Conservation (phyloP, 441 rosid genomes). For the Eugenia klotzschiana region DNA sequence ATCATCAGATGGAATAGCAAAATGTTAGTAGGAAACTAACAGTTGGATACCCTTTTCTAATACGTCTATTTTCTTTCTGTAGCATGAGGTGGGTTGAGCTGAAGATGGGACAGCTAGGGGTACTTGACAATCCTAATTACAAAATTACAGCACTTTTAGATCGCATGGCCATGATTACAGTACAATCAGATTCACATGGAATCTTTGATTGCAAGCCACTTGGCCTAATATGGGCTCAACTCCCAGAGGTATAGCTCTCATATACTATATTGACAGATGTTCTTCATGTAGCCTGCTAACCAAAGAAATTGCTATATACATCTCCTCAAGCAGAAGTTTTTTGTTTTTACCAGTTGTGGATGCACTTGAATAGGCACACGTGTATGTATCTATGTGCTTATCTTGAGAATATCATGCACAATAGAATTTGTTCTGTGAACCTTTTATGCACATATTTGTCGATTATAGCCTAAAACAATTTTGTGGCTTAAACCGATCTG, state of each 20-base stretch:
- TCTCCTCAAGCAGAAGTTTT: not conserved
- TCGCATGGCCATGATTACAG: conserved; percentile 87
- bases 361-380: not conserved
- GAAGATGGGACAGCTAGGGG: conserved; percentile 94
- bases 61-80: conserved; percentile 7
- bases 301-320: not conserved
- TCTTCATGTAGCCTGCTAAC: not conserved
- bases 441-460: not conserved
- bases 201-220: conserved; percentile 92
- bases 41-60: not conserved
- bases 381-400: not conserved
- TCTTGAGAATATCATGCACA: not conserved
- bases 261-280: not conserved
- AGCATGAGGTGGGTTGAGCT: conserved; percentile 98
- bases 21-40: not conserved
- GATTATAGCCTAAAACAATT: not conserved
- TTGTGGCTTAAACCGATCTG: not conserved
- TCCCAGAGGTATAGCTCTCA: conserved; percentile 51
- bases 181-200: conserved; percentile 73
- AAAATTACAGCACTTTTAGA: conserved; percentile 92
- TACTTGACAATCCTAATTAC: conserved; percentile 67
- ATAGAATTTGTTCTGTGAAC: not conserved
- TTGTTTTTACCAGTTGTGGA: not conserved
- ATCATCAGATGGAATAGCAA: not conserved
- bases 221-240: conserved; percentile 81